phyloP scores from a whole-genome alignment of 2,329 filamentous ascomycete species.

The Trichoderma lentiforme region DNA sequence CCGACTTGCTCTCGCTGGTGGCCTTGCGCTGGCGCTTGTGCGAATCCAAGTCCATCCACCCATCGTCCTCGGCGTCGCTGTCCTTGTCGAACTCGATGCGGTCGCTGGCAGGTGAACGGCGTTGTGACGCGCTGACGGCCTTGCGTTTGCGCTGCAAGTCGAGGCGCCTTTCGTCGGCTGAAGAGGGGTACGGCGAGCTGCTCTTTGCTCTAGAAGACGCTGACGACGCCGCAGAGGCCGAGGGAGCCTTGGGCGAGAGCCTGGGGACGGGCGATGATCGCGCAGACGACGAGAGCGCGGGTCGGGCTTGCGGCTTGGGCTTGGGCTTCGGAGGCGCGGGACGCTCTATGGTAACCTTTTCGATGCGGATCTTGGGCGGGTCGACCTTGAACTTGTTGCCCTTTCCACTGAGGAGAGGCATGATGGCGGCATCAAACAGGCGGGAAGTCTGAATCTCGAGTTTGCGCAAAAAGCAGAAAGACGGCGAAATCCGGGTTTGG shows the following conservation, averaged over 20 bases:
- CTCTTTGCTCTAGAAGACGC: conserved; percentile 37
- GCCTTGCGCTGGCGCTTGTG: conserved; percentile 48
- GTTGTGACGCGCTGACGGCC: conserved; percentile 31
- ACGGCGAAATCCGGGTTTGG: not conserved
- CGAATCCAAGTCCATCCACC: conserved; percentile 48
- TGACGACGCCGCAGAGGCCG: not conserved
- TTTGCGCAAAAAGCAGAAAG: not conserved
- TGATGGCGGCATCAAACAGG: conserved; percentile 22
- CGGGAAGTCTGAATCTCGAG: not conserved
- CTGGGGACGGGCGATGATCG: conserved; percentile 36
- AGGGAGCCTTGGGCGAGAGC: conserved; percentile 39
- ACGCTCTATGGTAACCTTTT: conserved; percentile 47
- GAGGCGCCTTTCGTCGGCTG: conserved; percentile 36
- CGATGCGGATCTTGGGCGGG: conserved; percentile 49
- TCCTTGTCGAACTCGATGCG: conserved; percentile 50
- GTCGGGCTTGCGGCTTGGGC: conserved; percentile 31
- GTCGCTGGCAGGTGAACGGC: conserved; percentile 47
- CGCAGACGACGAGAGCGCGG: conserved; percentile 27
- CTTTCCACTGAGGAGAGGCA: conserved; percentile 43
- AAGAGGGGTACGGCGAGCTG: conserved; percentile 41
- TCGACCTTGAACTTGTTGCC: conserved; percentile 51
- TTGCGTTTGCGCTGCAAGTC: conserved; percentile 54
- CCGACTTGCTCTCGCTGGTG: conserved; percentile 38
- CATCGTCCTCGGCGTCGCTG: conserved; percentile 50
- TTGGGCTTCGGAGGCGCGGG: conserved; percentile 37